phyloP scores from a whole-genome alignment of 768 basidiomycete species.

The Calocybe gangraenosa region DNA sequence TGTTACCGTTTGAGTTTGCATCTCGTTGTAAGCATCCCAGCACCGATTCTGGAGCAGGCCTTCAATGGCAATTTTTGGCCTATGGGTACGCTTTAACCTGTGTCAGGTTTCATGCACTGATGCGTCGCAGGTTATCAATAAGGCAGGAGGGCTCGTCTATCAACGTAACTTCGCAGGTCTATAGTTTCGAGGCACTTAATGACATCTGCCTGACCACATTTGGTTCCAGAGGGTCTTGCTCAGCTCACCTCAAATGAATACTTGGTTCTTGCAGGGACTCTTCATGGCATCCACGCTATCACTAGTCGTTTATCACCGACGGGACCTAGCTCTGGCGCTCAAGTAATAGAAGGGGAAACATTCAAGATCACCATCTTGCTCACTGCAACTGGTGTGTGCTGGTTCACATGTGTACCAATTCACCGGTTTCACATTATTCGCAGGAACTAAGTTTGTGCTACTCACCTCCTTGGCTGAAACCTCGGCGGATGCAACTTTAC shows the following conservation, averaged over 20 bases:
- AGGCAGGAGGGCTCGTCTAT: constrained; percentile 96
- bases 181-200: constrained; percentile 12
- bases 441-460: constrained; percentile 95
- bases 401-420: background rate
- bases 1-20: background rate
- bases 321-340: constrained; percentile 78
- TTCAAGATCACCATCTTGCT: constrained; percentile 93
- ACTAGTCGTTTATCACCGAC: constrained; percentile 86
- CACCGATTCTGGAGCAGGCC: too few species aligned
- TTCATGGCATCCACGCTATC: constrained; percentile 99
- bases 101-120: constrained; percentile 3
- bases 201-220: constrained; percentile 3
- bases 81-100: constrained; percentile 56
- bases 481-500: constrained; percentile 64
- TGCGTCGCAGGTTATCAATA: constrained; percentile 80
- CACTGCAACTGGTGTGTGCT: constrained; percentile 74
- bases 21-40: too few species aligned
- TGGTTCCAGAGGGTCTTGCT: constrained; percentile 79
- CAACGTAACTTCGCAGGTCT: constrained; percentile 87
- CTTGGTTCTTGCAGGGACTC: constrained; percentile 91
- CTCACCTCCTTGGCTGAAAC: constrained; percentile 77
- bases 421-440: background rate
- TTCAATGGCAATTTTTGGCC: constrained; percentile 71
- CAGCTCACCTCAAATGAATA: constrained; percentile 91
- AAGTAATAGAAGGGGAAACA: constrained; percentile 93